Conservation (phyloP, 352 stramenopile species). For the Pythium vanterpoolii region DNA sequence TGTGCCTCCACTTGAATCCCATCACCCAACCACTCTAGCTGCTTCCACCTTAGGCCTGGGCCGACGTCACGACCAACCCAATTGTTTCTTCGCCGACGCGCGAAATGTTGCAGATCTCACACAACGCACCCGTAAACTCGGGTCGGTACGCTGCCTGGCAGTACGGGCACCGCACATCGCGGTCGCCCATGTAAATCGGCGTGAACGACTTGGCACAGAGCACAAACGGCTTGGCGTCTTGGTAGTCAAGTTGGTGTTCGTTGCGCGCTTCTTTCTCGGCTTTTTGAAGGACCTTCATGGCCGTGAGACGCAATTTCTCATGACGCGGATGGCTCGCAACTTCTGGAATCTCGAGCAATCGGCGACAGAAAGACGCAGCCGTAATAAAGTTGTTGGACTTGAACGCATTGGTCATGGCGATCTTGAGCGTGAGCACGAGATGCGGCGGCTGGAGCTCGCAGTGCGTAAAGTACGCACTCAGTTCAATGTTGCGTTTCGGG, state of each 20-base stretch:
- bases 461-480: constrained; percentile 99
- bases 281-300: constrained; percentile 97
- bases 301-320: constrained; percentile 95
- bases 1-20: too few species aligned
- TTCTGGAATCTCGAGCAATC: constrained; percentile 97
- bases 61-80: constrained; percentile 88
- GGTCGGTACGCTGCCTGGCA: constrained; percentile 90
- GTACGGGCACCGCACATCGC: constrained; percentile 94
- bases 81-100: constrained; percentile 95
- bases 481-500: constrained; percentile 92
- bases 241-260: constrained; percentile 97
- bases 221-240: constrained; percentile 95
- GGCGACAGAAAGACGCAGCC: constrained; percentile 97
- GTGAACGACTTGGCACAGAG: constrained; percentile 94
- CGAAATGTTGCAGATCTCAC: constrained; percentile 91
- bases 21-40: too few species aligned
- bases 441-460: constrained; percentile 98
- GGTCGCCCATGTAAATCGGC: constrained; percentile 93
- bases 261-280: constrained; percentile 98
- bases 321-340: constrained; percentile 86
- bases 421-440: constrained; percentile 97
- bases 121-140: constrained; percentile 89
- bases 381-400: constrained; percentile 99
- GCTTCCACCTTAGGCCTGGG: constrained; percentile 18
- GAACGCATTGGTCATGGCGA: constrained; percentile 98